These are phyloP conservation scores for Pichia sorboxylosa DNA, from an alignment of 1,139 yeast genomes.

Conservation along the genomic window DNA sequence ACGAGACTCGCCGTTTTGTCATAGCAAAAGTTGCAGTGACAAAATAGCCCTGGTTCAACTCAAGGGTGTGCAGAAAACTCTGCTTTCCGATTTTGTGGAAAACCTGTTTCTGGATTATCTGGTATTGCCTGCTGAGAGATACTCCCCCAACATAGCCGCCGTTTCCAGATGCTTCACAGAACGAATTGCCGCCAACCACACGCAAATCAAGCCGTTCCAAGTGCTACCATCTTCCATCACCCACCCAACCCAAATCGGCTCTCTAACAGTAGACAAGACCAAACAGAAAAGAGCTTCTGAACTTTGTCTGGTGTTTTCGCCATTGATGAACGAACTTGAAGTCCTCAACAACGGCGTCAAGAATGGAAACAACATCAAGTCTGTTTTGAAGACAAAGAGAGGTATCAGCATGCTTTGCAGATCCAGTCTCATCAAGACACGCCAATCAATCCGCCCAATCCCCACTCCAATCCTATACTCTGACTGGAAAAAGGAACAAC, in stretches of 20 bases:
- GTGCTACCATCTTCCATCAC: not conserved
- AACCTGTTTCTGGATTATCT: not conserved
- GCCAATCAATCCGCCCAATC: too few relatives aligned
- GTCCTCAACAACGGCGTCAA: slow-evolving; percentile 19
- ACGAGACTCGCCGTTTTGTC: slow-evolving; percentile 54
- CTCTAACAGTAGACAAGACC: not conserved
- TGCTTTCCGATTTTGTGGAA: not conserved
- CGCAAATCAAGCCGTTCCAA: not conserved
- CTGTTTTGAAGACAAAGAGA: slow-evolving; percentile 8
- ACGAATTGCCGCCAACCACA: not conserved
- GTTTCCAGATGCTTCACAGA: not conserved
- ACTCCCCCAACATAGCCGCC: not conserved
- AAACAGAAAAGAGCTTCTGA: slow-evolving; percentile 8
- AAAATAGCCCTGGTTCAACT: slow-evolving; percentile 58
- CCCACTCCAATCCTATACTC: too few relatives aligned
- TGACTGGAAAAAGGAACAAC: too few relatives aligned
- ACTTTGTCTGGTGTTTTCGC: slow-evolving; percentile 14
- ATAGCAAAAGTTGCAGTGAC: slow-evolving; percentile 83
- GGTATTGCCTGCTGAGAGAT: not conserved
- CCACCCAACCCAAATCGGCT: not conserved
- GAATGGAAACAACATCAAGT: slow-evolving; percentile 18
- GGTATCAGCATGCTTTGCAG: slow-evolving; percentile 9
- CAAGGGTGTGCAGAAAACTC: slow-evolving; percentile 29
- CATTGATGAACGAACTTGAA: slow-evolving; percentile 10
- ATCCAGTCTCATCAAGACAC: not conserved